Percentiles rank a stretch among this genome's conserved stretches.
These are phyloP conservation scores for Ascochyta viciae-villosae DNA, from an alignment of 2,329 filamentous ascomycete species.

Conservation along the genomic window DNA sequence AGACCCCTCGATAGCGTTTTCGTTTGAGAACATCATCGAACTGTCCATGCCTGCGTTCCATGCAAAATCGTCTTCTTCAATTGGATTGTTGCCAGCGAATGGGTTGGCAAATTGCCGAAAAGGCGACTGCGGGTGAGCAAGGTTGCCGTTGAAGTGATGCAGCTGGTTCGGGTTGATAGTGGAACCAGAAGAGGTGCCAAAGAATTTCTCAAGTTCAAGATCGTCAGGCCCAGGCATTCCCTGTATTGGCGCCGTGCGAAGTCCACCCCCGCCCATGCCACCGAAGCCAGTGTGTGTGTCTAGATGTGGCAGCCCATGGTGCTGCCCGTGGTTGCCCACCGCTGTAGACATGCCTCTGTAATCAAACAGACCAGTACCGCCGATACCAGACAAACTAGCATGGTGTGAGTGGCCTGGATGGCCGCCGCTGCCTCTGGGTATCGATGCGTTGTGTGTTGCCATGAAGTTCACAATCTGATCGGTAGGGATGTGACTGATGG, in stretches of 20 bases:
- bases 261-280: slow-evolving; percentile 67
- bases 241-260: slow-evolving; percentile 76
- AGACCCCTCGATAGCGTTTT: slow-evolving; percentile 87
- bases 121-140: slow-evolving; percentile 65
- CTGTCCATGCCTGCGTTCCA: slow-evolving; percentile 86
- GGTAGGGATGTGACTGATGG: slow-evolving; percentile 90
- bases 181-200: slow-evolving; percentile 63
- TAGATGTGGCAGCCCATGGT: slow-evolving; percentile 78
- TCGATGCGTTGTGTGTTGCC: slow-evolving; percentile 61
- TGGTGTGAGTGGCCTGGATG: slow-evolving; percentile 70
- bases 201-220: slow-evolving; percentile 74
- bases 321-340: slow-evolving; percentile 69
- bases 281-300: slow-evolving; percentile 81
- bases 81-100: slow-evolving; percentile 65
- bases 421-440: slow-evolving; percentile 59
- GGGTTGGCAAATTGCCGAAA: slow-evolving; percentile 54
- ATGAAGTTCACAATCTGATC: slow-evolving; percentile 73
- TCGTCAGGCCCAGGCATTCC: slow-evolving; percentile 64
- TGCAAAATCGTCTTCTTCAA: slow-evolving; percentile 79
- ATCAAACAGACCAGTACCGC: slow-evolving; percentile 62
- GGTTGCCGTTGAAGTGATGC: slow-evolving; percentile 85
- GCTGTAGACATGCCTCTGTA: slow-evolving; percentile 76
- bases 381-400: slow-evolving; percentile 74
- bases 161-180: slow-evolving; percentile 73
- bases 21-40: slow-evolving; percentile 66